These are phyloP conservation scores for Mariannaea sp. DNA, from an alignment of 2,329 filamentous ascomycete genomes.

Conservation along the genomic window DNA sequence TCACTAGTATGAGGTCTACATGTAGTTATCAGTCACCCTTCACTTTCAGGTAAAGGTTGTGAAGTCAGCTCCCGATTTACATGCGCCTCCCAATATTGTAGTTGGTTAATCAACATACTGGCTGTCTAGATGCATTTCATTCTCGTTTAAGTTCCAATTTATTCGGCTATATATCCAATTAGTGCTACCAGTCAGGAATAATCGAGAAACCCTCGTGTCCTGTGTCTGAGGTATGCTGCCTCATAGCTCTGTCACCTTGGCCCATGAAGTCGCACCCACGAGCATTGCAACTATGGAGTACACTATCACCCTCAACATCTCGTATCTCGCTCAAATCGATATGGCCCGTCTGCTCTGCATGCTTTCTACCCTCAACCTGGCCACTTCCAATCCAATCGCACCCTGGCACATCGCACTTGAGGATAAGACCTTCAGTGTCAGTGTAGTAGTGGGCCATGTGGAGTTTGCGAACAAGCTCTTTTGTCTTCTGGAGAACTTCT, in stretches of 20 bases:
- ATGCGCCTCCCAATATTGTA: too few relatives aligned
- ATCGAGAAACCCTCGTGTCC: constrained; percentile 56
- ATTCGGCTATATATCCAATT: not conserved
- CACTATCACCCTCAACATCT: constrained; percentile 80
- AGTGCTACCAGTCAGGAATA: constrained; percentile 42
- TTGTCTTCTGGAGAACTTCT: constrained; percentile 73
- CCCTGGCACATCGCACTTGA: constrained; percentile 70
- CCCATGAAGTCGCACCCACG: constrained; percentile 66
- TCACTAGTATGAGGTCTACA: too few relatives aligned
- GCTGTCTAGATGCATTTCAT: too few relatives aligned
- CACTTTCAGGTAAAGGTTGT: too few relatives aligned
- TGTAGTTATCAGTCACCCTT: too few relatives aligned
- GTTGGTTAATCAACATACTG: too few relatives aligned
- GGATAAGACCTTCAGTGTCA: constrained; percentile 78
- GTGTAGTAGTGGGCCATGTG: constrained; percentile 81
- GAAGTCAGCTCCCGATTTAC: too few relatives aligned
- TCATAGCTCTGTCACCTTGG: constrained; percentile 64
- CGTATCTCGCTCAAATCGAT: constrained; percentile 67
- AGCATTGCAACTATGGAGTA: constrained; percentile 75
- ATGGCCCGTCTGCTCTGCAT: constrained; percentile 66
- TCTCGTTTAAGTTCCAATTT: too few relatives aligned
- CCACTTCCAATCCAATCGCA: constrained; percentile 73
- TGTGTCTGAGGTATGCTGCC: constrained; percentile 63
- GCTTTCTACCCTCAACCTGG: constrained; percentile 63
- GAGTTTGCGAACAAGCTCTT: constrained; percentile 68